A percentile compares a stretch with the other conserved stretches of the same genome.
phyloP scores from a whole-genome alignment of 1,284 basidiomycete species.

The Boletellus dicymbophilus region DNA sequence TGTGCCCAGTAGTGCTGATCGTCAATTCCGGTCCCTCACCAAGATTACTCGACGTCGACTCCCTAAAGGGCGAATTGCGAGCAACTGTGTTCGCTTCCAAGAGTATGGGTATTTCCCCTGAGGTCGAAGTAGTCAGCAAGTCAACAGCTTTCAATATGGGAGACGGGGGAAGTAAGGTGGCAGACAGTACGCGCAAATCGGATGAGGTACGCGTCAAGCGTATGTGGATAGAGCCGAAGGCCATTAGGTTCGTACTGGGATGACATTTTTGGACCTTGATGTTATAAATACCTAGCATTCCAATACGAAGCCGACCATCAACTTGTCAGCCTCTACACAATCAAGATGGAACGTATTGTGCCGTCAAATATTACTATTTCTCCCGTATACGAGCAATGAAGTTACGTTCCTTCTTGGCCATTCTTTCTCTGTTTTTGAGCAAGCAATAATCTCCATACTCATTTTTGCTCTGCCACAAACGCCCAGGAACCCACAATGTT shows the following conservation, averaged over 20 bases:
- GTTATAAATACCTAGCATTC: conserved; percentile 23
- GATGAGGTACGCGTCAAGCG: conserved; percentile 35
- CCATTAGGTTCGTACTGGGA: conserved; percentile 17
- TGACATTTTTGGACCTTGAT: too few relatives aligned
- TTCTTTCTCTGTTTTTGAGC: conserved; percentile 51
- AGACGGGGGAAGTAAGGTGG: conserved; percentile 45
- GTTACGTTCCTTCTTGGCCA: conserved; percentile 42
- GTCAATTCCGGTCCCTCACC: conserved; percentile 4
- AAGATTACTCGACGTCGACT: conserved; percentile 2
- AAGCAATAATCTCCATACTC: conserved; percentile 74
- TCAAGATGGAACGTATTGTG: conserved; percentile 6
- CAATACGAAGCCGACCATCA: conserved; percentile 10
- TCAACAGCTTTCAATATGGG: conserved; percentile 45
- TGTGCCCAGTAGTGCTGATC: conserved; percentile 1
- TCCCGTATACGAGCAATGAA: conserved; percentile 16
- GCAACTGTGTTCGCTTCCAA: conserved; percentile 33
- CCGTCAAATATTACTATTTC: conserved; percentile 7
- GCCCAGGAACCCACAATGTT: conserved; percentile 76
- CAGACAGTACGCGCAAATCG: conserved; percentile 34
- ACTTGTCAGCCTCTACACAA: conserved; percentile 21
- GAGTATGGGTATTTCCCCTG: conserved; percentile 58
- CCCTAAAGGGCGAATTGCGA: conserved; percentile 3
- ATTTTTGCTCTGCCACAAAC: conserved; percentile 63
- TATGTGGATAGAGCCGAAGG: conserved; percentile 12
- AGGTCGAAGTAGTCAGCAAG: conserved; percentile 42